Base-by-base conservation (phyloP, 2,329 filamentous ascomycete species). In the Penicillium sp. region DNA sequence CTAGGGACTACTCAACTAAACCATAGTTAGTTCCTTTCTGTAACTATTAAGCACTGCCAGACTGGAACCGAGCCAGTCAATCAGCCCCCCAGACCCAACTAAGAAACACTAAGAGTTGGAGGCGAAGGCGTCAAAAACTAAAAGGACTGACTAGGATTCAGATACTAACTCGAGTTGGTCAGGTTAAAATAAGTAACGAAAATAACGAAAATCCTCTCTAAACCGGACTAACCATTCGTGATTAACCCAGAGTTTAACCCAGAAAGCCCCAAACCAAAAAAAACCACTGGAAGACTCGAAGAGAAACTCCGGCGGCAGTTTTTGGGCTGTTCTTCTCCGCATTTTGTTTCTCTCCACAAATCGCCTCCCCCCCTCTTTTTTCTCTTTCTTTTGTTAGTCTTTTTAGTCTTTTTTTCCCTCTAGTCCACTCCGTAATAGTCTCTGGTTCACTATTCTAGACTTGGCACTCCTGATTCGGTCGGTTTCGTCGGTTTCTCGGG, bases 301-400 rank as follows among this genome's bases (percentile, higher is more conserved):
- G 19, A 17, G 12, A 49, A 66, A 66, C 51, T 62, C 59, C 62
- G 62, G 61, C 38, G 62, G 64, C 53, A 64, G 30, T 9, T 10
- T 33, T 33, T 4, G 30, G 5, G 10, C 47, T 26, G 22, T 30
- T 54, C 30, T 66, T 69, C 68, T 70, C 68, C 68, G 68, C 68
- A 67, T 69, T 70, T 66, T 38, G 47, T 33, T 33, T 33, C 47
- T 51, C 56, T 59, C 56, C 56, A 59, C 56, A 53, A 44, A 37
- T 56, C 42, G 28, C 30, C 26, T 24, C 35, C 45, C 45, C 9
- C 9, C 6, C 33, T 35, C 15, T 22, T 45, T 47, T 26, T 30
- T 44, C 44, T 28, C 44, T 28, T n/a, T n/a, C 15, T n/a, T n/a
- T 45, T 26, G 15, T 45, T 6, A 26, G 24, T 28, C 7, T 28